Evolutionary conservation across 805 yeast species (phyloP).

Genomic region (Hanseniaspora singularis): DNA sequence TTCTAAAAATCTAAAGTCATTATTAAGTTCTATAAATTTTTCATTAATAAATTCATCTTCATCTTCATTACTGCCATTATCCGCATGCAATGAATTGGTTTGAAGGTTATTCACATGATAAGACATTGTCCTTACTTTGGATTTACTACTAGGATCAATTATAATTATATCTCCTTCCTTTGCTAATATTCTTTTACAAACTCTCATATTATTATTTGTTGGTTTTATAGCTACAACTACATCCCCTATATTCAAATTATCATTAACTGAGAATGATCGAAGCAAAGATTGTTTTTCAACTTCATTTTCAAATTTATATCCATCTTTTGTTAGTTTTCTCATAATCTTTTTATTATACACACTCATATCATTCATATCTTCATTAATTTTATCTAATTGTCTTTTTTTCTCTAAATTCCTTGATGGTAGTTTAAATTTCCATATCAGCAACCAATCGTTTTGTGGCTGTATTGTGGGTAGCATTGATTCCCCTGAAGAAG

Average conservation of each 20-base stretch:
- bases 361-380: neutral
- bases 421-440: constrained; percentile 9
- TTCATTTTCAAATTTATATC: neutral
- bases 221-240: constrained; percentile 82
- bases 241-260: constrained; percentile 57
- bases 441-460: constrained; percentile 41
- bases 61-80: neutral
- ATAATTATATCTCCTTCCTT: constrained; percentile 86
- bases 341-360: neutral
- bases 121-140: constrained; percentile 23
- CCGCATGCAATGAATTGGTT: neutral
- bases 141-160: constrained; percentile 66
- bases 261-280: constrained; percentile 1
- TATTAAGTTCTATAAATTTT: constrained; percentile 15
- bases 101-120: neutral
- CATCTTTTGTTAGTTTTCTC: constrained; percentile 1
- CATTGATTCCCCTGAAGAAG: constrained; percentile 87
- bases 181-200: constrained; percentile 88
- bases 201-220: constrained; percentile 69
- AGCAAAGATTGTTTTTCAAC: neutral
- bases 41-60: constrained; percentile 18
- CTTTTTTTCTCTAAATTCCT: neutral
- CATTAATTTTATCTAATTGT: neutral
- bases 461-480: constrained; percentile 69
- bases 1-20: constrained; percentile 18